Evolutionary conservation across 31 red algal genomes (phyloP).

Genomic region (Odonthalia washingtoniensis): DNA sequence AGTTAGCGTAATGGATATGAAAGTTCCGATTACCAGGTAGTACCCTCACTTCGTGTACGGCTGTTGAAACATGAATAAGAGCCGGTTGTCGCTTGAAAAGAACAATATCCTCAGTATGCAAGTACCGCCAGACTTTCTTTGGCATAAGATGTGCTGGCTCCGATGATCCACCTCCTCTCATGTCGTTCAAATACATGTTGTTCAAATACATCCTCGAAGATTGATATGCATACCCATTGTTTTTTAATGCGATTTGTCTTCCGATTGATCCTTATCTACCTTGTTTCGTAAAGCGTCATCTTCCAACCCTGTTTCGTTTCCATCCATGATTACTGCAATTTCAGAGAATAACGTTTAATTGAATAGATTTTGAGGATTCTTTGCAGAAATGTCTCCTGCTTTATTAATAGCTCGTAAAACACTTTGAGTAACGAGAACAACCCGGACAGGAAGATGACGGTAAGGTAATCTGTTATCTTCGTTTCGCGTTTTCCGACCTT

Average conservation of each 20-base stretch:
- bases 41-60: slow-evolving; percentile 92
- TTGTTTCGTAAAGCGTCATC: slow-evolving; percentile 23
- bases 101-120: slow-evolving; percentile 90
- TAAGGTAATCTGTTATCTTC: slow-evolving; percentile 14
- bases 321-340: slow-evolving; percentile 66
- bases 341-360: slow-evolving; percentile 72
- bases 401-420: slow-evolving; percentile 80
- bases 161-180: too few relatives aligned
- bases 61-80: slow-evolving; percentile 89
- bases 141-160: slow-evolving; percentile 29
- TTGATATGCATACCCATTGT: slow-evolving; percentile 6
- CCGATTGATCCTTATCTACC: too few relatives aligned
- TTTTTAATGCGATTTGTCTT: slow-evolving; percentile 22
- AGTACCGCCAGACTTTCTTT: slow-evolving; percentile 87
- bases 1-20: slow-evolving; percentile 98
- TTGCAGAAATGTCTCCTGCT: slow-evolving; percentile 47
- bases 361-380: slow-evolving; percentile 96
- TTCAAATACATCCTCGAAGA: not conserved
- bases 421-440: slow-evolving; percentile 84
- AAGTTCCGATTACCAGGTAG: slow-evolving; percentile 90
- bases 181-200: not conserved
- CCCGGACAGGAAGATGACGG: slow-evolving; percentile 70
- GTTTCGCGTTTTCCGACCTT: slow-evolving; percentile 41
- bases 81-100: slow-evolving; percentile 98
- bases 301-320: slow-evolving; percentile 32